These are phyloP conservation scores for Leishmania amazonensis DNA, from an alignment of 208 protist species.

Conservation along the genomic window DNA sequence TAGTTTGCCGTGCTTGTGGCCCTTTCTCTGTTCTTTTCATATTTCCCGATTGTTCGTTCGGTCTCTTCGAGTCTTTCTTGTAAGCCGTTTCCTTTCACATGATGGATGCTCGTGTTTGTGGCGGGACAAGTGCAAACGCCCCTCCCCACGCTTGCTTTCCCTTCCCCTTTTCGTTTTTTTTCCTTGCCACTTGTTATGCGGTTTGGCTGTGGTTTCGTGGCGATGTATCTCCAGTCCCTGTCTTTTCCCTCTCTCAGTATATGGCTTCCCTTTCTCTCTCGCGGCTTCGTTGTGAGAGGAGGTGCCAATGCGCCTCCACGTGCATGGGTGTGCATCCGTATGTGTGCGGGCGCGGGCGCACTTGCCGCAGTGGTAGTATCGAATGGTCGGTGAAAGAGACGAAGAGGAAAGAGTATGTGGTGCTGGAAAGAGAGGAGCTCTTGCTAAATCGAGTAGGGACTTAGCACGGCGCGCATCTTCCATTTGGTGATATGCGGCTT, in stretches of 20 bases:
- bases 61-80: neutral
- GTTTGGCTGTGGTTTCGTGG: neutral
- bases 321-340: neutral
- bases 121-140: neutral
- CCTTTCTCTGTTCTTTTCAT: neutral
- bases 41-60: neutral
- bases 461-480: neutral
- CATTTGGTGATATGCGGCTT: neutral
- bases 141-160: neutral
- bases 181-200: neutral
- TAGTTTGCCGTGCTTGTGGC: neutral
- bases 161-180: neutral
- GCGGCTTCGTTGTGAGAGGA: neutral
- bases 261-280: neutral
- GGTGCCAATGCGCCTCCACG: neutral
- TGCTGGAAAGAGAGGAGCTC: neutral
- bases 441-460: neutral
- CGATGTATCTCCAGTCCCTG: neutral
- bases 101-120: neutral
- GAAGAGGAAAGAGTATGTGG: neutral
- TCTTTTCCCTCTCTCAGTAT: neutral
- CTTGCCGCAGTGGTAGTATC: neutral
- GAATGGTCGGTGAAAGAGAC: neutral
- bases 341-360: neutral
- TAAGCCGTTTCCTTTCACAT: neutral